phyloP scores from a whole-genome alignment of 306 rosid species.

The apple (Malus domestica) region ASM211411v1 NC_041797.1:10074001-10074500 shows the following conservation, averaged over 20 bases:
- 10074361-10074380: no score
- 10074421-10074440: no score
- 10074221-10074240: slow-evolving; percentile 31
- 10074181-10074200: neutral
- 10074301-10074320: neutral
- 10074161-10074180: neutral
- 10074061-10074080: slow-evolving; percentile 61
- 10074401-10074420: no score
- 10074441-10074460: no score
- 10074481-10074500: no score
- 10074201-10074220: slow-evolving; percentile 84
- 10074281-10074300: neutral
- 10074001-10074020: slow-evolving; percentile 70
- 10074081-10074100: slow-evolving; percentile 44
- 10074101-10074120: slow-evolving; percentile 50
- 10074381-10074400: no score
- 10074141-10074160: neutral
- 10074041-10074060: slow-evolving; percentile 42
- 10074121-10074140: neutral
- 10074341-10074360: no score
- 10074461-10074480: no score
- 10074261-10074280: slow-evolving; percentile 24
- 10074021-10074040: slow-evolving; percentile 40
- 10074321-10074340: slow-evolving; percentile 29
- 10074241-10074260: slow-evolving; percentile 48